These are phyloP conservation scores for Simplicillium aogashimaense DNA, from an alignment of 2,329 filamentous ascomycete genomes.

Conservation along the genomic window DNA sequence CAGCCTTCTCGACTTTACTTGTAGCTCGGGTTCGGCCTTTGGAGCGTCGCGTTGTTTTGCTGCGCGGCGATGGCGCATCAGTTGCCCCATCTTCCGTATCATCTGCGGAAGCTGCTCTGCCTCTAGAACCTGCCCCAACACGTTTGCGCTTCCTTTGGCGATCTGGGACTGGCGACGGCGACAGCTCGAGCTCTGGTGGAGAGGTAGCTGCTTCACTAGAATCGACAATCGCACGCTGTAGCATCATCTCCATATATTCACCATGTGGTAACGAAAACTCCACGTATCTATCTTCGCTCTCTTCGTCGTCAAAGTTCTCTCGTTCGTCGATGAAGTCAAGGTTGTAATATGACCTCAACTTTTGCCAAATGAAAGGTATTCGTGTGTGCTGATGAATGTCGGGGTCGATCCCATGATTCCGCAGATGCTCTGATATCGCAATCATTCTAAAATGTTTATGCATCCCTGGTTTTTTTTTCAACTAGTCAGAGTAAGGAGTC, in stretches of 20 bases:
- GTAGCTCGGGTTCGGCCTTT: conserved; percentile 33
- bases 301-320: conserved; percentile 56
- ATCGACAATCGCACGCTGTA: conserved; percentile 31
- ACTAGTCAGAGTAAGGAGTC: neutral
- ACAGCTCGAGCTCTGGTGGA: conserved; percentile 32
- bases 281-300: conserved; percentile 49
- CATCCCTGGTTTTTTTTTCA: conserved; percentile 49
- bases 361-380: conserved; percentile 86
- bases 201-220: conserved; percentile 37
- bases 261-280: conserved; percentile 52
- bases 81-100: conserved; percentile 35
- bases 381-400: conserved; percentile 67
- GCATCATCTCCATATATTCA: conserved; percentile 36
- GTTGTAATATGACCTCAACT: conserved; percentile 76
- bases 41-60: conserved; percentile 29
- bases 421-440: conserved; percentile 69
- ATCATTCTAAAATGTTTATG: conserved; percentile 93
- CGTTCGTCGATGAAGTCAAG: conserved; percentile 78
- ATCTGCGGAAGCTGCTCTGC: conserved; percentile 33
- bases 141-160: conserved; percentile 1
- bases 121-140: conserved; percentile 23
- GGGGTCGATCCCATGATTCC: conserved; percentile 70
- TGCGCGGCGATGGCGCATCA: conserved; percentile 23
- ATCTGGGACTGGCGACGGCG: conserved; percentile 9
- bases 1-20: conserved; percentile 13